Evolutionary conservation across 345 rosid species (phyloP).

Genomic region (Cardamine chenopodiifolia): DNA sequence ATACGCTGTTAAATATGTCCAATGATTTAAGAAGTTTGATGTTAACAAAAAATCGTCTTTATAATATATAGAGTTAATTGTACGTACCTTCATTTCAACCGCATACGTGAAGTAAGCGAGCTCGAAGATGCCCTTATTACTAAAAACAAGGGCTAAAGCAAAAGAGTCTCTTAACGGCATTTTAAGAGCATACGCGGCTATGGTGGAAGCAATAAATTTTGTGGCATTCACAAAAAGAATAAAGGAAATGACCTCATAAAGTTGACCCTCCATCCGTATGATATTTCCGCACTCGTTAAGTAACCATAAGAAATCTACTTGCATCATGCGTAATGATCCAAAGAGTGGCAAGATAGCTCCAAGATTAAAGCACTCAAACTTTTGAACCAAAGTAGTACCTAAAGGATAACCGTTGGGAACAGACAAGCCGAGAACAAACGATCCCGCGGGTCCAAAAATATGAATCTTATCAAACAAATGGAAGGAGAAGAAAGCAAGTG

Average conservation of each 20-base stretch:
- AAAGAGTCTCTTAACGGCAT: conserved; percentile 56
- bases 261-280: conserved; percentile 24
- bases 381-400: conserved; percentile 48
- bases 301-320: conserved; percentile 2
- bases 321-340: conserved; percentile 34
- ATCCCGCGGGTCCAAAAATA: conserved; percentile 40
- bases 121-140: conserved; percentile 51
- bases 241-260: conserved; percentile 31
- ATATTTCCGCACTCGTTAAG: conserved; percentile 21
- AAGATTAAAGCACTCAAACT: conserved; percentile 45
- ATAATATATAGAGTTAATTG: background rate
- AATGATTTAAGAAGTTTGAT: background rate
- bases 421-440: conserved; percentile 45
- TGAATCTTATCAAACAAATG: background rate
- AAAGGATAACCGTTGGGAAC: conserved; percentile 55
- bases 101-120: conserved; percentile 35
- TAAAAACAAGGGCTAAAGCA: conserved; percentile 50
- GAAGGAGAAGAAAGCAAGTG: conserved; percentile 32
- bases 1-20: conserved; percentile 11
- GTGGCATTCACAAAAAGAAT: conserved; percentile 20
- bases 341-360: conserved; percentile 41
- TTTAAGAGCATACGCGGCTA: conserved; percentile 38
- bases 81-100: conserved; percentile 40
- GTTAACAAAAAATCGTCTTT: background rate
- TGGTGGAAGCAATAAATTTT: conserved; percentile 40